Base-by-base conservation (phyloP, 306 rosid species). In the Morella rubra region DNA sequence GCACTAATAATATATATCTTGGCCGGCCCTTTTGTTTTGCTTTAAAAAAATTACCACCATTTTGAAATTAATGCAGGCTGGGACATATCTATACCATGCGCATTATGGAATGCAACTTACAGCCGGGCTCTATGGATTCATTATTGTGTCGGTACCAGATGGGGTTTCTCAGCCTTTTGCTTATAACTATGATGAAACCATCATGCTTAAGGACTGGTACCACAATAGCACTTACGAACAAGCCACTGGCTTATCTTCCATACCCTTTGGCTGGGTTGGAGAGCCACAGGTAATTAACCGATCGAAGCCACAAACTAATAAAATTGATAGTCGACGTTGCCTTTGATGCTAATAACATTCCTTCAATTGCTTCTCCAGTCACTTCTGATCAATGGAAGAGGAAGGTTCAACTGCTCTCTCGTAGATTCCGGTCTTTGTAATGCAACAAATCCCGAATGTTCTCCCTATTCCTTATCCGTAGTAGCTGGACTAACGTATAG, bases 201-300 rank as follows among this genome's bases (percentile, higher is more conserved):
- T 84, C 51, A 78, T 88, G 12, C 85, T 88, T 69, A 86, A 66
- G 22, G 90, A 88, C 51, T 84, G 92, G 88, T 88, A 86, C 74
- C 90, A 88, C 50, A 65, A 58, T 11, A 86, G 75, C 75, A 69
- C 84, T 50, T 44, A 73, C 6, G 88, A 86, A 32, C 81, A 79
- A 45, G 76, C 82, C 8, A 58, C 73, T 12, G 88, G 90, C 55
- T 73, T 88, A 64, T 69, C 88, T 27, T 52, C 88, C 44, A 46
- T 13, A 6, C 42, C 32, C 7, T 42, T 44, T 62, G n/a, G 5
- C 12, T 88, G 83, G 86, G 88, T 82, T 19, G 82, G 81, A 7
- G 88, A 88, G 73, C 92, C 92, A 56, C 82, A 88, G 84, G 91
- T 88, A 76, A 72, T n/a, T n/a, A n/a, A n/a, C n/a, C n/a, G n/a